Evolutionary conservation across 2,329 filamentous ascomycete genomes (phyloP), one percentile per base, ranked within the genome.

Genomic region (Penicillium frequentans): DNA sequence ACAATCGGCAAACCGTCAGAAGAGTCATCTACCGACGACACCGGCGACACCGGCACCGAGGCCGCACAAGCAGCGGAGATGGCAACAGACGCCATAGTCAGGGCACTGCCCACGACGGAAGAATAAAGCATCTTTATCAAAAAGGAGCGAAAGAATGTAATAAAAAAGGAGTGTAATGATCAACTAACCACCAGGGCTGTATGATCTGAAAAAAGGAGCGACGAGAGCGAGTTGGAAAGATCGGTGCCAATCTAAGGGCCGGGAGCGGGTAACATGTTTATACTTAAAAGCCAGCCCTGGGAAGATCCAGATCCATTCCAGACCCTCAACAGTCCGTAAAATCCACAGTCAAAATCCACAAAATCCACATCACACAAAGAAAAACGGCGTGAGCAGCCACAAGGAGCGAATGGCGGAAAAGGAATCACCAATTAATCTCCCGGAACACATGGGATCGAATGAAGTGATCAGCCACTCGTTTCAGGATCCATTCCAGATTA

Each of bases 41-140:
- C 19, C 39, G 19, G 9, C 19, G 19, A 21, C 39, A 42, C 9
- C n/a, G 19, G 5, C 39, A 42, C 19, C 19, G 35, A n/a, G 19
- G 35, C 39, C 19, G 39, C 19, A 42, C 39, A 42, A 42, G 39
- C 37, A 42, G n/a, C 39, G 39, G 39, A 42, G 7, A 42, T 49
- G n/a, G 52, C 61, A 3, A 51, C 45, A 7, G 57, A 62, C 21
- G 52, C 52, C 43, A 64, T 44, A 5, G 56, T 27, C 23, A 65
- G 48, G n/a, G 59, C 27, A 39, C 53, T 50, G 19, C 44, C 54
- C 45, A 62, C 16, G 21, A 61, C 16, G 21, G 35, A 55, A 26
- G 58, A 31, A 21, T 59, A 46, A 23, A 23, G 29, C 63, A 64
- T 60, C 21, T 44, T 48, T 47, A 24, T 16, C 5, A 33, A 39